A percentile compares a stretch with the other conserved stretches of the same genome.
These are phyloP conservation scores for Leptodontidium sp. DNA, from an alignment of 2,329 filamentous ascomycete species.

Conservation along the genomic window DNA sequence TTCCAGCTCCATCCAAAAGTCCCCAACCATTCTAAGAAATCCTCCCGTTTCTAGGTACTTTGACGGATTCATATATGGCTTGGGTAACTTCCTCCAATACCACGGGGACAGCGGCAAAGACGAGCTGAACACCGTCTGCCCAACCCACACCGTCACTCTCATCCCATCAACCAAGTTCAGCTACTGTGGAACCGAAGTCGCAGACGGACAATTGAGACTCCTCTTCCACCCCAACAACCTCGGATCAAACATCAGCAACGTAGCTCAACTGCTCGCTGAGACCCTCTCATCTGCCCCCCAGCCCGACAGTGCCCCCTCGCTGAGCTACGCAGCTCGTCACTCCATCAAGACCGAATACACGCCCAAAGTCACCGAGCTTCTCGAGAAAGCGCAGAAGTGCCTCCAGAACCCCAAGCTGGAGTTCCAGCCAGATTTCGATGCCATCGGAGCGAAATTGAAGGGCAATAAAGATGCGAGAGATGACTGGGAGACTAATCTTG, in stretches of 20 bases:
- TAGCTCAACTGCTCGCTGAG: constrained; percentile 50
- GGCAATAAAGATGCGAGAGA: constrained; percentile 46
- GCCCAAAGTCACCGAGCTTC: constrained; percentile 51
- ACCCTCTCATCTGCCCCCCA: constrained; percentile 57
- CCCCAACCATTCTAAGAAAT: neutral
- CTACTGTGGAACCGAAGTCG: constrained; percentile 56
- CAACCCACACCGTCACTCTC: constrained; percentile 55
- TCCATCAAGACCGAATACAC: constrained; percentile 56
- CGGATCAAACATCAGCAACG: constrained; percentile 55
- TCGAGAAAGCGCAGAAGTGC: constrained; percentile 49
- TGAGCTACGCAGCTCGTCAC: constrained; percentile 55
- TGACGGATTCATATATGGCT: constrained; percentile 50
- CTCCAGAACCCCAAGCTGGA: constrained; percentile 52
- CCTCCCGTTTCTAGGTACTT: constrained; percentile 52
- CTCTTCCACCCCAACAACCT: constrained; percentile 55
- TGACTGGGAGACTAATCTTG: constrained; percentile 57
- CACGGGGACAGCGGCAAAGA: constrained; percentile 51
- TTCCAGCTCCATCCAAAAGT: neutral
- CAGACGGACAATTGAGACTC: constrained; percentile 57
- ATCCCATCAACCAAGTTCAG: constrained; percentile 55
- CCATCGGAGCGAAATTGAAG: constrained; percentile 52
- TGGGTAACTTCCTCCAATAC: constrained; percentile 51
- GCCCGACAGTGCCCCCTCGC: constrained; percentile 38
- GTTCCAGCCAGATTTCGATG: constrained; percentile 58
- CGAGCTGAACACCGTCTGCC: constrained; percentile 58